Conservation (phyloP, 2,329 filamentous ascomycete genomes). For the Cladosporium sp. region DNA sequence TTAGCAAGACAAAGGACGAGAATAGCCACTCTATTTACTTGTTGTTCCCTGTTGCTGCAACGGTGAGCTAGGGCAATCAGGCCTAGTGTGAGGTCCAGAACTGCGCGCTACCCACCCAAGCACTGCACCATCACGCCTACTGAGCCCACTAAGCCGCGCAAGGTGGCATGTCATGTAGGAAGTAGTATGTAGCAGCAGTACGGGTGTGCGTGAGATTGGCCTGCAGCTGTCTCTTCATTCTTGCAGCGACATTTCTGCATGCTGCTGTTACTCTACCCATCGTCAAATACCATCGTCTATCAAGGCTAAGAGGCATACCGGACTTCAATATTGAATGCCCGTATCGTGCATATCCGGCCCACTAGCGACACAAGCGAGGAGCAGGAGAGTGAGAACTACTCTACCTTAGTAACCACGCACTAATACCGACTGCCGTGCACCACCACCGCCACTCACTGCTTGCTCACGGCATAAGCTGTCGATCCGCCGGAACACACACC, state of each 20-base stretch:
- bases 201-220: slow-evolving; percentile 2
- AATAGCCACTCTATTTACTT: background rate
- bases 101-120: background rate
- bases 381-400: background rate
- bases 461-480: background rate
- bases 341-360: background rate
- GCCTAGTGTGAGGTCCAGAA: background rate
- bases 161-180: background rate
- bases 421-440: slow-evolving; percentile 6
- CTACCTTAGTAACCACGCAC: background rate
- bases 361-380: background rate
- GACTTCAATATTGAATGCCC: background rate
- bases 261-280: background rate
- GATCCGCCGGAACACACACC: background rate
- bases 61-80: background rate
- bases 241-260: background rate
- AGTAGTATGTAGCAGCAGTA: background rate
- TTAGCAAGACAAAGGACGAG: background rate
- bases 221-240: slow-evolving; percentile 5
- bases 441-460: background rate
- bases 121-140: background rate
- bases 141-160: background rate
- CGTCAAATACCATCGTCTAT: background rate
- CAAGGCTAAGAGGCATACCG: background rate
- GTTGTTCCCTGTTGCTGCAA: background rate